Evolutionary conservation across 306 rosid species (phyloP).

Genomic region (Fagus sylvatica): DNA sequence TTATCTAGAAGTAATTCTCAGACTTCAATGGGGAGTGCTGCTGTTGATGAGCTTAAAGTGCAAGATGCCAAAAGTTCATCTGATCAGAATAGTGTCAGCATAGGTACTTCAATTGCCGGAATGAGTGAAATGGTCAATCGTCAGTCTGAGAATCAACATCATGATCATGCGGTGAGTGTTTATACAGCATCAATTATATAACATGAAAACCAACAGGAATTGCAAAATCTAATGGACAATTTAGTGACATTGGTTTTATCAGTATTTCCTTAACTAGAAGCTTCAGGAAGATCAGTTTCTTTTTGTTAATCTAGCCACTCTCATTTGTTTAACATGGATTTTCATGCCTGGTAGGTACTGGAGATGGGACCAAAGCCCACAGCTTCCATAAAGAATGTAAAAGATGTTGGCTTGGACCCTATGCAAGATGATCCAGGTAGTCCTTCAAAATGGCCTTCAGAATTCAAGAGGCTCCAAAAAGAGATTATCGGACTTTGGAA

Average conservation of each 20-base stretch:
- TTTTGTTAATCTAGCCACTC: constrained; percentile 13
- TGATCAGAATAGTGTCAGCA: constrained; percentile 32
- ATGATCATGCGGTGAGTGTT: constrained; percentile 53
- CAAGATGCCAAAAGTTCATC: constrained; percentile 35
- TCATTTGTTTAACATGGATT: constrained; percentile 19
- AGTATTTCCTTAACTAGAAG: background rate
- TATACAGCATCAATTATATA: background rate
- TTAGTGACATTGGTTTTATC: background rate
- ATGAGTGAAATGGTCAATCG: constrained; percentile 33
- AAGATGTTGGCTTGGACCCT: constrained; percentile 76
- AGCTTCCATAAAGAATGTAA: constrained; percentile 43
- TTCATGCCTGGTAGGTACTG: constrained; percentile 41
- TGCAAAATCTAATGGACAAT: background rate
- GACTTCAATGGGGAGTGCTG: constrained; percentile 34
- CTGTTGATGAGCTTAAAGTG: constrained; percentile 30
- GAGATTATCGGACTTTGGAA: constrained; percentile 85
- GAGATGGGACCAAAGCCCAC: constrained; percentile 34
- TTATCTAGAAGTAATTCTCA: constrained; percentile 39
- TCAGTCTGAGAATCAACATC: constrained; percentile 29
- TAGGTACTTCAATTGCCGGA: constrained; percentile 29
- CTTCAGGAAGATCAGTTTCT: constrained; percentile 15
- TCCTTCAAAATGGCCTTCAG: constrained; percentile 70
- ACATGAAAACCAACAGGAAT: background rate
- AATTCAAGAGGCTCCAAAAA: constrained; percentile 72
- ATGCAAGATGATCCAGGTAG: constrained; percentile 50